These are phyloP conservation scores for Eucalyptus curtisii DNA, from an alignment of 345 rosid species.

Conservation along the genomic window DNA sequence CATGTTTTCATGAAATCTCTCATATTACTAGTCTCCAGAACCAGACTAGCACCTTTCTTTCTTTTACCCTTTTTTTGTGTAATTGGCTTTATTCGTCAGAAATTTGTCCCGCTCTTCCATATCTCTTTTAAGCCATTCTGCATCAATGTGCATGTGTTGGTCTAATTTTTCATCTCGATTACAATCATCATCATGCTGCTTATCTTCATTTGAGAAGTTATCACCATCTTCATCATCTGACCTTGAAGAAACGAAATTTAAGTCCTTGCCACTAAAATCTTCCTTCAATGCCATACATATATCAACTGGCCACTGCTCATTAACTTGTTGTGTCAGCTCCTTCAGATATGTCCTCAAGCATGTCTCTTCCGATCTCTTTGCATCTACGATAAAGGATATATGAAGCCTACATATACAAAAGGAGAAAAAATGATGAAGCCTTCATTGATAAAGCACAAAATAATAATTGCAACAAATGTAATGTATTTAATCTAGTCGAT, in stretches of 20 bases:
- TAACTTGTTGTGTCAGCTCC: not conserved
- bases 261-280: conserved; percentile 54
- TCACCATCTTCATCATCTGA: conserved; percentile 55
- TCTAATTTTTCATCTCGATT: not conserved
- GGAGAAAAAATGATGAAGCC: not conserved
- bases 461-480: not conserved
- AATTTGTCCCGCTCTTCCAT: conserved; percentile 10
- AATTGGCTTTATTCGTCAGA: conserved; percentile 3
- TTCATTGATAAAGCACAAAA: not conserved
- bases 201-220: conserved; percentile 11
- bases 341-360: not conserved
- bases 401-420: not conserved
- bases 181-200: conserved; percentile 6
- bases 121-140: conserved; percentile 16
- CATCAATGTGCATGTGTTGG: not conserved
- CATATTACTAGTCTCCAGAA: conserved; percentile 23
- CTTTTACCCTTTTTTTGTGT: conserved; percentile 3
- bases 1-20: conserved; percentile 52
- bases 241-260: conserved; percentile 47
- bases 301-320: not conserved
- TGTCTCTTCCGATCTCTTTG: not conserved
- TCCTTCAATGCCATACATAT: not conserved
- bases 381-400: not conserved
- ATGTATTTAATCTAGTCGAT: not conserved
- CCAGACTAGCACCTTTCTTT: conserved; percentile 16